Percentiles rank a stretch among this genome's conserved stretches.
phyloP scores from a whole-genome alignment of 768 basidiomycete species.

The Mycena galericulata region DNA sequence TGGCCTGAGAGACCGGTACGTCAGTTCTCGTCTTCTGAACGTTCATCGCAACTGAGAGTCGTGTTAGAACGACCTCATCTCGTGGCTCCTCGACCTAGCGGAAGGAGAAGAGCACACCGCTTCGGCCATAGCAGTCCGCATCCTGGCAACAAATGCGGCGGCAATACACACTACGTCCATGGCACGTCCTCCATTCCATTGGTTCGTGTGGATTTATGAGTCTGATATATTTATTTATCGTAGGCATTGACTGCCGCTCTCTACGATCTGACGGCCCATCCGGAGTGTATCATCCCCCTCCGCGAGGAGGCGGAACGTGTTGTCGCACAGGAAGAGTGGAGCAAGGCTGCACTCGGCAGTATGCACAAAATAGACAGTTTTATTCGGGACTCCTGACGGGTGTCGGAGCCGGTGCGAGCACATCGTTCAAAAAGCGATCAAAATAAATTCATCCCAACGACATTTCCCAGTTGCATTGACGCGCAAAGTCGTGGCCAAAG shows the following conservation, averaged over 20 bases:
- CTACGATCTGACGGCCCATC: too few relatives aligned
- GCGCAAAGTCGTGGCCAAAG: too few relatives aligned
- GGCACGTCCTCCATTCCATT: background rate
- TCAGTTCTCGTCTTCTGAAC: background rate
- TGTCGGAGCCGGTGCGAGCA: too few relatives aligned
- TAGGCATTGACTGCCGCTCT: conserved; percentile 26
- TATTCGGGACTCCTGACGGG: background rate
- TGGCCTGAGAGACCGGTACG: conserved; percentile 49
- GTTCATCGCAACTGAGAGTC: background rate
- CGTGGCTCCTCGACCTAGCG: conserved; percentile 11
- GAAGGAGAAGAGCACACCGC: too few relatives aligned
- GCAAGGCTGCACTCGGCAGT: background rate
- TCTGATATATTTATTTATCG: too few relatives aligned
- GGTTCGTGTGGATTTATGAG: background rate
- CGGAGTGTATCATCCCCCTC: background rate
- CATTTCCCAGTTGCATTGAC: too few relatives aligned
- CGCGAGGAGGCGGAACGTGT: conserved; percentile 12
- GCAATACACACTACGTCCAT: conserved; percentile 5
- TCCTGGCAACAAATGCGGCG: background rate
- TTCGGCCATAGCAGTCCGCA: background rate
- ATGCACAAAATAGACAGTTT: conserved; percentile 20
- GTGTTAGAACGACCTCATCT: conserved; percentile 1
- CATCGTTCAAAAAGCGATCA: too few relatives aligned
- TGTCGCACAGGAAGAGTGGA: background rate
- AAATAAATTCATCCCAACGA: too few relatives aligned